A percentile compares a stretch with the other conserved stretches of the same genome.
Evolutionary conservation across 2,329 filamentous ascomycete species (phyloP).

Genomic region (Didymella pinodella): DNA sequence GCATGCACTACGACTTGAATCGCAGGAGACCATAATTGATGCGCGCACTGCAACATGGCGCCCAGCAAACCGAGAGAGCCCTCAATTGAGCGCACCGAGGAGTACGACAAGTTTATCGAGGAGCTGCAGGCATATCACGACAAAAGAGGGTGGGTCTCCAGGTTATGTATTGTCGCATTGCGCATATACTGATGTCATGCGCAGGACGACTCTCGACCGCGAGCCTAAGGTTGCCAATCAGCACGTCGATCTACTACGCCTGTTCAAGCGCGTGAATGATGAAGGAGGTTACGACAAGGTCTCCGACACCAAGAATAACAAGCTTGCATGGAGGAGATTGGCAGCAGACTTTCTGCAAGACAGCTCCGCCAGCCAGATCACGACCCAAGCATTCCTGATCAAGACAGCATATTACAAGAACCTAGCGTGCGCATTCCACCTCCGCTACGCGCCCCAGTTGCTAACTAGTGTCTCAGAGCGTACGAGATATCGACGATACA

Average conservation of each 20-base stretch:
- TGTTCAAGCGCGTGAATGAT: slow-evolving; percentile 78
- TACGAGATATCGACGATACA: slow-evolving; percentile 84
- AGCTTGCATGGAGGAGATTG: slow-evolving; percentile 84
- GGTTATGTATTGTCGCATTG: slow-evolving; percentile 29
- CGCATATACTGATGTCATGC: slow-evolving; percentile 34
- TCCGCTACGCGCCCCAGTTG: slow-evolving; percentile 11
- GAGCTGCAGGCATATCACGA: slow-evolving; percentile 77
- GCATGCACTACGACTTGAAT: slow-evolving; percentile 32
- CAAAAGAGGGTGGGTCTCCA: slow-evolving; percentile 69
- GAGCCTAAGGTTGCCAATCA: slow-evolving; percentile 82
- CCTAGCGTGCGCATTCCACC: slow-evolving; percentile 63
- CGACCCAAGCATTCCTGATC: slow-evolving; percentile 83
- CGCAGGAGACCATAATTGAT: slow-evolving; percentile 28
- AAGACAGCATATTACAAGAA: slow-evolving; percentile 93
- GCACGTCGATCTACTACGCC: slow-evolving; percentile 77
- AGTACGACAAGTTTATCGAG: slow-evolving; percentile 81
- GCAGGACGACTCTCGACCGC: slow-evolving; percentile 74
- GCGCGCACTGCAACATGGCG: slow-evolving; percentile 56
- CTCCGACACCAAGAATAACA: slow-evolving; percentile 71
- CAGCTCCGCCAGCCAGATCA: slow-evolving; percentile 69
- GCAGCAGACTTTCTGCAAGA: slow-evolving; percentile 78
- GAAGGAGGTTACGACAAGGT: slow-evolving; percentile 88
- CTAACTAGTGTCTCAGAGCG: slow-evolving; percentile 57
- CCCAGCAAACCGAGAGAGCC: slow-evolving; percentile 54
- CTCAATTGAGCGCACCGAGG: slow-evolving; percentile 61